Conservation (phyloP, 1,284 basidiomycete species). For the Mrakiaceae sp. region DNA sequence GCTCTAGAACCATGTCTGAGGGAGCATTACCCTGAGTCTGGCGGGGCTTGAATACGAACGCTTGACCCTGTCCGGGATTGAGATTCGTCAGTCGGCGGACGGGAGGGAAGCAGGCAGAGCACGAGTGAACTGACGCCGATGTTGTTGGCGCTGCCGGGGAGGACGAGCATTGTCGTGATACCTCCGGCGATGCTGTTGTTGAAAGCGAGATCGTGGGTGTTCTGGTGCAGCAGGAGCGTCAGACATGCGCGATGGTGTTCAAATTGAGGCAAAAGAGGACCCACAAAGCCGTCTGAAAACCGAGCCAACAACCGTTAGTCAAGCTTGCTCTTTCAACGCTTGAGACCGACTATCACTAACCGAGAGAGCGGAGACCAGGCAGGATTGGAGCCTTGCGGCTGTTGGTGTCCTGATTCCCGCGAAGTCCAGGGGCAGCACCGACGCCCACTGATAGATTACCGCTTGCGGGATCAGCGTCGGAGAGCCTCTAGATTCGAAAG, state of each 20-base stretch:
- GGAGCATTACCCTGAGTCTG: not conserved
- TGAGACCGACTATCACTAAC: constrained; percentile 18
- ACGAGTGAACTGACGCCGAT: not conserved
- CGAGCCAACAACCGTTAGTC: too few species aligned
- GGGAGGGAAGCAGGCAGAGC: not conserved
- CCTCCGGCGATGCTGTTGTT: constrained; percentile 39
- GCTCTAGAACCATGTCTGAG: constrained; percentile 33
- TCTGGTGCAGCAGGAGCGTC: constrained; percentile 19
- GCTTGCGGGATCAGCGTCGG: constrained; percentile 24
- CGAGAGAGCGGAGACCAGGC: constrained; percentile 40
- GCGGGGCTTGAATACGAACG: constrained; percentile 6
- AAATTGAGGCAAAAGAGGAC: too few species aligned
- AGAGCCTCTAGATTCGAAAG: not conserved
- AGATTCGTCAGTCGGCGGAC: not conserved
- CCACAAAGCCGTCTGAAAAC: constrained; percentile 25
- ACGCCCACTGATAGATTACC: constrained; percentile 39
- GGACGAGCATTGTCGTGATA: constrained; percentile 40
- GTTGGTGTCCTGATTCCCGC: constrained; percentile 33
- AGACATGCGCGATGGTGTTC: too few species aligned
- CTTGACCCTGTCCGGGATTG: not conserved
- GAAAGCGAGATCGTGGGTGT: constrained; percentile 41
- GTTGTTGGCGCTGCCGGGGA: constrained; percentile 32
- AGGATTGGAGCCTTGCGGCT: constrained; percentile 32
- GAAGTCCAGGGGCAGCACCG: constrained; percentile 47
- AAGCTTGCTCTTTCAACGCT: too few species aligned